Conservation (phyloP, 495 filamentous ascomycete species). For the Daldinia grandis region DNA sequence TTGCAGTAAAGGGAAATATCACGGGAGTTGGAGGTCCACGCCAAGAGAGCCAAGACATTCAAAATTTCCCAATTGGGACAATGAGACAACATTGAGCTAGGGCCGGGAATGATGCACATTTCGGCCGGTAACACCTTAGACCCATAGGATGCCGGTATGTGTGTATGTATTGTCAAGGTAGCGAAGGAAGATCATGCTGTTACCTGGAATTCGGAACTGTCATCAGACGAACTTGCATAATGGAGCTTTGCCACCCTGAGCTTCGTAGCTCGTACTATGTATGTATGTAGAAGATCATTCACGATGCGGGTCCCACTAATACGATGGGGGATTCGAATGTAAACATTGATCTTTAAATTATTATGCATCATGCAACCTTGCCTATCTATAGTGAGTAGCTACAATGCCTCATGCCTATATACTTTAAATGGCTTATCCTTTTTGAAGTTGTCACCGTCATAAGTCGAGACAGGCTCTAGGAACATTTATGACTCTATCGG, state of each 20-base stretch:
- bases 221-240: slow-evolving; percentile 42
- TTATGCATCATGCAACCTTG: slow-evolving; percentile 31
- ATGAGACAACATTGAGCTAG: slow-evolving; percentile 20
- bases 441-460: slow-evolving; percentile 2
- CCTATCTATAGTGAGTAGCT: no score
- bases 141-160: slow-evolving; percentile 26
- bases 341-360: slow-evolving; percentile 12
- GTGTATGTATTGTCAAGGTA: slow-evolving; percentile 19
- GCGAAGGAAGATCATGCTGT: slow-evolving; percentile 33
- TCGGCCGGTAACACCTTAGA: slow-evolving; percentile 27
- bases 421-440: background rate
- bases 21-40: slow-evolving; percentile 26
- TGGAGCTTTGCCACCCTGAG: slow-evolving; percentile 26
- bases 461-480: slow-evolving; percentile 2
- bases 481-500: background rate
- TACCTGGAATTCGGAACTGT: slow-evolving; percentile 43
- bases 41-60: slow-evolving; percentile 29
- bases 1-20: slow-evolving; percentile 40
- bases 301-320: slow-evolving; percentile 11
- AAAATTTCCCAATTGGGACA: slow-evolving; percentile 29
- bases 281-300: slow-evolving; percentile 37
- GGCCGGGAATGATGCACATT: slow-evolving; percentile 28
- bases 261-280: slow-evolving; percentile 17
- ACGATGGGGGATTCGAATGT: slow-evolving; percentile 10
- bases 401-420: no score